Evolutionary conservation across 2,329 filamentous ascomycete genomes (phyloP).

Genomic region (Aspergillus vadensis): DNA sequence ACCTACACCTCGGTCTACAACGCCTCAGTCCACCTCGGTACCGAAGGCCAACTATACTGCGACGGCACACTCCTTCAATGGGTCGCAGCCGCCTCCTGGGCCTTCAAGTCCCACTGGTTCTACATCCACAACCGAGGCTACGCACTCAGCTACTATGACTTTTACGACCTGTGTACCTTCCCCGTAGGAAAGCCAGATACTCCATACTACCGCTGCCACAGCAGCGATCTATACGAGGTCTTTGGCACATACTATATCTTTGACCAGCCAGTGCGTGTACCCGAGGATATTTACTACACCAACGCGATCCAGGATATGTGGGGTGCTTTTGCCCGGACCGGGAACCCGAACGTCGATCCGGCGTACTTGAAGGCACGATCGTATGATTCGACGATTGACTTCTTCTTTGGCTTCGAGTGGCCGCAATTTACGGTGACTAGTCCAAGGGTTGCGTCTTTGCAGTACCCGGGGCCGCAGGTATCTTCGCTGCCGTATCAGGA

Average conservation of each 20-base stretch:
- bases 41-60: background rate
- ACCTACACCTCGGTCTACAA: background rate
- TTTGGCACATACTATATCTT: background rate
- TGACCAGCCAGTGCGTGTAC: background rate
- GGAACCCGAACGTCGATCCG: background rate
- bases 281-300: background rate
- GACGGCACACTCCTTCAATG: background rate
- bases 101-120: background rate
- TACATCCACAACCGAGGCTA: background rate
- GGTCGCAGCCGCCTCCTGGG: background rate
- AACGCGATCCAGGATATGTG: background rate
- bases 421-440: background rate
- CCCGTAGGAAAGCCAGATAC: background rate
- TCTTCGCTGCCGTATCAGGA: background rate
- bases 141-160: background rate
- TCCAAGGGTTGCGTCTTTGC: background rate
- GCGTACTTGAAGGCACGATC: background rate
- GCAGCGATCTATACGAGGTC: background rate
- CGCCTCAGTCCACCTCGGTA: background rate
- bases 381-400: background rate
- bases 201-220: background rate
- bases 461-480: background rate
- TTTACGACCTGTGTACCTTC: background rate
- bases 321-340: background rate
- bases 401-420: background rate